A percentile compares a stretch with the other conserved stretches of the same genome.
Evolutionary conservation across 768 basidiomycete genomes (phyloP).

Genomic region (Psilocybe cubensis): DNA sequence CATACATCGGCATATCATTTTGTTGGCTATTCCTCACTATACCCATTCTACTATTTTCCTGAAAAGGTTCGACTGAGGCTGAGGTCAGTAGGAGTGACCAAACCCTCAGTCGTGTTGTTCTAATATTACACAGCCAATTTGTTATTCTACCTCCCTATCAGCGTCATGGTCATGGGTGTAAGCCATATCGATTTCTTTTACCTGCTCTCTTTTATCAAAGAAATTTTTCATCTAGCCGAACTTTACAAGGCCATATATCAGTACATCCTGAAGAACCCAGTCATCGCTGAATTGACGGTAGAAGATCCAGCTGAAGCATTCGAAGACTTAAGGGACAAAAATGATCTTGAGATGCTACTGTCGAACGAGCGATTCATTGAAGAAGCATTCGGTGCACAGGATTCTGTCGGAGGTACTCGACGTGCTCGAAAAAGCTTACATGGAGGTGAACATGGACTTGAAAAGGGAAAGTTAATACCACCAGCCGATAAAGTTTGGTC

Average conservation of each 20-base stretch:
- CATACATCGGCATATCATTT: slow-evolving; percentile 81
- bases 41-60: slow-evolving; percentile 95
- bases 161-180: slow-evolving; percentile 88
- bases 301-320: slow-evolving; percentile 99
- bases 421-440: slow-evolving; percentile 45
- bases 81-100: slow-evolving; percentile 57
- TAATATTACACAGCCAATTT: slow-evolving; percentile 73
- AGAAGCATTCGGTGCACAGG: slow-evolving; percentile 63
- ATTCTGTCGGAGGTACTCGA: slow-evolving; percentile 39
- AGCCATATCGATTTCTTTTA: slow-evolving; percentile 27
- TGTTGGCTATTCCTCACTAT: slow-evolving; percentile 91
- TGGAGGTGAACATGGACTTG: slow-evolving; percentile 24
- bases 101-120: not conserved
- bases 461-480: slow-evolving; percentile 71
- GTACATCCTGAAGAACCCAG: slow-evolving; percentile 63
- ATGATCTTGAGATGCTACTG: slow-evolving; percentile 83
- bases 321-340: slow-evolving; percentile 93
- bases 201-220: not conserved
- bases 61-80: slow-evolving; percentile 86
- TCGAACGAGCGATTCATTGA: slow-evolving; percentile 64
- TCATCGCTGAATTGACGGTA: slow-evolving; percentile 90
- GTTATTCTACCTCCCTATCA: slow-evolving; percentile 92
- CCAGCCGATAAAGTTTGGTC: slow-evolving; percentile 78
- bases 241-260: slow-evolving; percentile 88
- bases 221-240: slow-evolving; percentile 55